phyloP scores from a whole-genome alignment of 139 green algal genomes.

The Volvox reticuliferus region DNA sequence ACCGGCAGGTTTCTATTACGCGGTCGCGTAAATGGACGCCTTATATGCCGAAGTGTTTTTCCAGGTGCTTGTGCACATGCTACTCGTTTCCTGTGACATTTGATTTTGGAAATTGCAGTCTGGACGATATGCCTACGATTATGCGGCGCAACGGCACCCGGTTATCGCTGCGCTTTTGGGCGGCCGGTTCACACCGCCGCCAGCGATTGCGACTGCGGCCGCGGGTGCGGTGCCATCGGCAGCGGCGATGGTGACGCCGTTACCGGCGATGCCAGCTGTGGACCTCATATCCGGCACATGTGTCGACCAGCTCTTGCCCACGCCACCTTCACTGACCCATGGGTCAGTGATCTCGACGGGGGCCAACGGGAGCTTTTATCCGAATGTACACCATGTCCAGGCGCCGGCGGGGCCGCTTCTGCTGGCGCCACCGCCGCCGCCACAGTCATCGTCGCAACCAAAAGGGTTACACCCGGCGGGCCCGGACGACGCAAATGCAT shows the following conservation, averaged over 20 bases:
- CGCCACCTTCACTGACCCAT: background rate
- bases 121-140: background rate
- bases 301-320: background rate
- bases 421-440: background rate
- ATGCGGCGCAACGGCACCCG: constrained; percentile 5
- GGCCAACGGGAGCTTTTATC: background rate
- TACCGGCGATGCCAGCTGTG: background rate
- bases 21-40: no score
- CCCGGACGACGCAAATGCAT: background rate
- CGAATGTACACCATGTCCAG: background rate
- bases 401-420: background rate
- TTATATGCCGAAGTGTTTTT: no score
- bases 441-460: background rate
- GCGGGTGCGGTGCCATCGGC: background rate
- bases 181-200: background rate
- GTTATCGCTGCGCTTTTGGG: constrained; percentile 21
- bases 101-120: background rate
- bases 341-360: background rate
- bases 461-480: background rate
- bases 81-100: no score
- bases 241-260: background rate
- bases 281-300: background rate
- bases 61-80: no score
- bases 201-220: background rate
- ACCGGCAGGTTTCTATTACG: no score